These are phyloP conservation scores for Lecanicillium sp. DNA, from an alignment of 2,329 filamentous ascomycete genomes.

Conservation along the genomic window DNA sequence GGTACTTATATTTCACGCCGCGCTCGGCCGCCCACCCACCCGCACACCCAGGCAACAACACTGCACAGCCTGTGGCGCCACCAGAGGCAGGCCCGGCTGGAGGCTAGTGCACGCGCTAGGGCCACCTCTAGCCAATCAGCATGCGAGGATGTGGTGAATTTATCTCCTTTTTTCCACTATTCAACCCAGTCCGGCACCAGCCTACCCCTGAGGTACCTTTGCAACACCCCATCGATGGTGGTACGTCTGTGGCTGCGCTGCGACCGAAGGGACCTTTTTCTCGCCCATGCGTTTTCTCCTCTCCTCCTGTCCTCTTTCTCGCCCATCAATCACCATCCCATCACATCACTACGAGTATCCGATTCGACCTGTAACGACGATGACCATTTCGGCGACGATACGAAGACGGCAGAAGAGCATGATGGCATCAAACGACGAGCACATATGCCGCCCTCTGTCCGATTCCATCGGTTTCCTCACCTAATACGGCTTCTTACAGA, in stretches of 20 bases:
- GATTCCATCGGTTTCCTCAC: too few species aligned
- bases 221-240: constrained; percentile 17
- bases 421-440: background rate
- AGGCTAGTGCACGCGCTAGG: constrained; percentile 28
- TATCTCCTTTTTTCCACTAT: constrained; percentile 29
- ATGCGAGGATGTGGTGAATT: constrained; percentile 20
- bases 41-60: constrained; percentile 31
- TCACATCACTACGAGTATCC: background rate
- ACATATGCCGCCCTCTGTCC: too few species aligned
- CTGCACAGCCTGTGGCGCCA: constrained; percentile 34
- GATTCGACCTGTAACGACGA: background rate
- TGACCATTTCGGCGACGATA: background rate
- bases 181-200: constrained; percentile 22
- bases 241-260: constrained; percentile 2
- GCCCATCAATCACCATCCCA: constrained; percentile 2
- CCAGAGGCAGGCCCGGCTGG: constrained; percentile 28
- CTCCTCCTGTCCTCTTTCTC: constrained; percentile 1
- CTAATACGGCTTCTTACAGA: too few species aligned
- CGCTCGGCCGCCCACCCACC: constrained; percentile 18
- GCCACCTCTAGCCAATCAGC: constrained; percentile 28
- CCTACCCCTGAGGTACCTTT: constrained; percentile 30
- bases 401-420: background rate
- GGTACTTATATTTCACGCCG: constrained; percentile 49
- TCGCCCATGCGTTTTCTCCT: constrained; percentile 2
- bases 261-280: too few species aligned